Evolutionary conservation across 2,329 filamentous ascomycete species (phyloP), one percentile per base, ranked within the genome.

Genomic region (Aspergillus neotritici): DNA sequence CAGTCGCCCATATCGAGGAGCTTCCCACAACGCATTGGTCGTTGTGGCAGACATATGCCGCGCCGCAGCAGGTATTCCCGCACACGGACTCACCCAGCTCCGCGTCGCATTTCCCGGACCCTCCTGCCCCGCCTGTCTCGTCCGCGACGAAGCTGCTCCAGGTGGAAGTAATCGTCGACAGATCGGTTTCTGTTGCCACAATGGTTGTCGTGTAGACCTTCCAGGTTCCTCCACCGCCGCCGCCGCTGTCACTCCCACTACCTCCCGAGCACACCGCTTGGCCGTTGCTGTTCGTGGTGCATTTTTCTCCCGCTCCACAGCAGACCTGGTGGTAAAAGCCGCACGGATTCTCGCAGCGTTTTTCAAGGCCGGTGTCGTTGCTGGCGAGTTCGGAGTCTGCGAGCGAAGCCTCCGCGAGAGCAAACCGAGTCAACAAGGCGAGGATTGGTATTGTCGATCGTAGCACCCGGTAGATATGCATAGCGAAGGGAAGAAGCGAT

Each of bases 141-240:
- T 60, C 52, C 41, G 61, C 39, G 49, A 62, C 25, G 40, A 58
- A 59, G 32, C 64, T 67, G 60, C 77, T 82, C 61, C 72, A 75
- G 28, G 77, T 72, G 5, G 71, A 72, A 5, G 78, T 81, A 45
- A 69, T 64, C 3, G 77, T 80, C 34, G 73, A 60, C 5, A 72
- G 63, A 40, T 74, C 73, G 10, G 76, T 81, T 57, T 79, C 71
- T n/a, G 63, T 65, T 31, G 50, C 49, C 10, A 76, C 69, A 53
- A 67, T 80, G 5, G 75, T 79, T 2, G 76, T 76, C 13, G 79
- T 83, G 55, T 68, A 78, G 61, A 74, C 75, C 48, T 74, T 58
- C 76, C 77, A 82, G 48, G 66, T 61, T n/a, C 74, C 74, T 11
- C 56, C 55, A 35, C 42, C 46, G 8, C 48, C 43, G 16, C 43